Base-by-base conservation (phyloP, 257 asterid species). In the Jacaranda mimosifolia region DNA sequence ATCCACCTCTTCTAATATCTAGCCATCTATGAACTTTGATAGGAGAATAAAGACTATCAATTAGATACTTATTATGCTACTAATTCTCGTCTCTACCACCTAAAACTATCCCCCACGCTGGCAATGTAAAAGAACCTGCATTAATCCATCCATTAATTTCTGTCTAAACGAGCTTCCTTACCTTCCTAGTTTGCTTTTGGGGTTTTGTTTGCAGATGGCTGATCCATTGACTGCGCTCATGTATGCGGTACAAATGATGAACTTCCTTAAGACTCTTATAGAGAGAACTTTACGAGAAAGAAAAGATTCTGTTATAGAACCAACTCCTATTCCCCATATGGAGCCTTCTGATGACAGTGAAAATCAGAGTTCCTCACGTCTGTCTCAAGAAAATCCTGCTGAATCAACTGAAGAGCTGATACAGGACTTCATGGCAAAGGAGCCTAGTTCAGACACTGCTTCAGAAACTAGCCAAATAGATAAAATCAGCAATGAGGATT, bases 231-330 rank as follows among this genome's bases (percentile, higher is more conserved):
- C 92, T 55, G 98, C 97, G 43, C 70, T 94, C 79, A 92, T 94
- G 97, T 92, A 92, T 39, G 98, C 98, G 1, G 99, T 92, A 62
- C 97, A 92, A 87, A 96, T 94, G 77, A 92, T 94, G 97, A 92
- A 94, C 90, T 92, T 94, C 80, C 91, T 96, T 26, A 91, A 86
- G 89, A 89, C 90, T 4, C 97, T 96, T 5, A 88, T 93, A 18
- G 97, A 91, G 89, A 93, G 89, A 89, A 86, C 90, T 39, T 79
- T 96, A 81, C 87, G 86, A 35, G 97, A 85, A 38, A 91, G 99
- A 75, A 83, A 78, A 70, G 94, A 90, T 76, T 72, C 83, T 62
- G 70, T 86, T 12, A 63, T 88, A 8, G 97, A 90, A 63, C 84
- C 89, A 21, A 75, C 83, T 53, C 64, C 84, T n/a, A 68, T 42